Evolutionary conservation across 768 basidiomycete species (phyloP).

Genomic region (Suillus variegatus): DNA sequence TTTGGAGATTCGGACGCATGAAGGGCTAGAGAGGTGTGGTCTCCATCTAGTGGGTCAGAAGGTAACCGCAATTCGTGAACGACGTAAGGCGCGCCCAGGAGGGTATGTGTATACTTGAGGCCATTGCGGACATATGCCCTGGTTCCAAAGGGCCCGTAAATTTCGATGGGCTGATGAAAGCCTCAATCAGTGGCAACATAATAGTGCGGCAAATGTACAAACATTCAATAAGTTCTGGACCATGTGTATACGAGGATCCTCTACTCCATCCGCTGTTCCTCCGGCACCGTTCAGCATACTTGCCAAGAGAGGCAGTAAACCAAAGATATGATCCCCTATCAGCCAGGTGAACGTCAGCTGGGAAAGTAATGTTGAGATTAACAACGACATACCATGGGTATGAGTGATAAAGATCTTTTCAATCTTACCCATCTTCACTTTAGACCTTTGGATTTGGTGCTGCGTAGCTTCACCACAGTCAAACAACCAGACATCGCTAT

Average conservation of each 20-base stretch:
- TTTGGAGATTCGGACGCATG: slow-evolving; percentile 54
- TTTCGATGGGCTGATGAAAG: slow-evolving; percentile 61
- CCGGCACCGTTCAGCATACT: slow-evolving; percentile 75
- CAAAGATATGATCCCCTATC: slow-evolving; percentile 82
- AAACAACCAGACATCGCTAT: slow-evolving; percentile 77
- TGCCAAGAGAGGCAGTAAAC: slow-evolving; percentile 67
- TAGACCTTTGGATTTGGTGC: slow-evolving; percentile 70
- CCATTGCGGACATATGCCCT: slow-evolving; percentile 76
- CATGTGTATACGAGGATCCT: slow-evolving; percentile 56
- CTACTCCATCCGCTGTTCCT: slow-evolving; percentile 54
- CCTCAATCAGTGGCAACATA: slow-evolving; percentile 11
- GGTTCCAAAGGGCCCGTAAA: slow-evolving; percentile 85
- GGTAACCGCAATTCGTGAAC: slow-evolving; percentile 81
- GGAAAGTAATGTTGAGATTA: neutral
- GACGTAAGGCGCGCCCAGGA: slow-evolving; percentile 65
- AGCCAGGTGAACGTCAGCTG: neutral
- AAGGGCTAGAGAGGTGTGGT: slow-evolving; percentile 46
- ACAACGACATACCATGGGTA: slow-evolving; percentile 63
- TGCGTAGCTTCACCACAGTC: slow-evolving; percentile 88
- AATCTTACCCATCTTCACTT: slow-evolving; percentile 77
- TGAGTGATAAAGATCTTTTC: slow-evolving; percentile 88
- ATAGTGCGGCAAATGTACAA: slow-evolving; percentile 6
- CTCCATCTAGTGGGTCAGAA: slow-evolving; percentile 55
- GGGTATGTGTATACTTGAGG: slow-evolving; percentile 67
- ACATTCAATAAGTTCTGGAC: slow-evolving; percentile 17